These are phyloP conservation scores for Mrakia frigida DNA, from an alignment of 768 basidiomycete species.

Conservation along the genomic window DNA sequence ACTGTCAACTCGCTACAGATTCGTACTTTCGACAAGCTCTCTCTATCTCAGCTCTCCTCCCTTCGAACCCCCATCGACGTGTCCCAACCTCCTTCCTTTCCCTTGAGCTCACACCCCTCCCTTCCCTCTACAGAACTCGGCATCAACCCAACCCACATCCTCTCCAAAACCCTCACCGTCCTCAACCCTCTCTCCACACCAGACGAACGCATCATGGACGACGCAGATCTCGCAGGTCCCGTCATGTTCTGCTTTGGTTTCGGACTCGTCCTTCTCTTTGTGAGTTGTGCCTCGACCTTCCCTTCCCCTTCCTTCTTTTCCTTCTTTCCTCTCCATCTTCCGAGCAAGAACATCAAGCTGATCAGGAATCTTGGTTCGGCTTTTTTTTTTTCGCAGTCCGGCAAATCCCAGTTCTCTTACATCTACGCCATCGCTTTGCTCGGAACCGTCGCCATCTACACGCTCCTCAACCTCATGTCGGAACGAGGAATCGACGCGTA, in stretches of 20 bases:
- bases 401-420: constrained; percentile 96
- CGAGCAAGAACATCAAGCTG: neutral
- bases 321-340: no score
- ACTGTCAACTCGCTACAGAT: no score
- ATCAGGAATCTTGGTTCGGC: neutral
- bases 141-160: constrained; percentile 95
- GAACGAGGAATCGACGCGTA: constrained; percentile 92
- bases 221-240: constrained; percentile 94
- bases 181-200: constrained; percentile 81
- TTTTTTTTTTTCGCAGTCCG: constrained; percentile 58
- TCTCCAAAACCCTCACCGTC: constrained; percentile 87
- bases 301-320: no score
- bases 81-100: neutral
- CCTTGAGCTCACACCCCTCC: neutral
- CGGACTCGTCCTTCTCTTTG: constrained; percentile 83
- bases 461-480: constrained; percentile 94
- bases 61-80: neutral
- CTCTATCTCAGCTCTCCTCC: neutral
- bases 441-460: constrained; percentile 85
- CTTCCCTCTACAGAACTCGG: constrained; percentile 69
- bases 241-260: constrained; percentile 93
- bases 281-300: constrained; percentile 51
- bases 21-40: no score
- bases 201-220: constrained; percentile 95
- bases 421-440: constrained; percentile 98